phyloP scores from a whole-genome alignment of 805 yeast genomes.

The Saccharomycopsis fermentans region DNA sequence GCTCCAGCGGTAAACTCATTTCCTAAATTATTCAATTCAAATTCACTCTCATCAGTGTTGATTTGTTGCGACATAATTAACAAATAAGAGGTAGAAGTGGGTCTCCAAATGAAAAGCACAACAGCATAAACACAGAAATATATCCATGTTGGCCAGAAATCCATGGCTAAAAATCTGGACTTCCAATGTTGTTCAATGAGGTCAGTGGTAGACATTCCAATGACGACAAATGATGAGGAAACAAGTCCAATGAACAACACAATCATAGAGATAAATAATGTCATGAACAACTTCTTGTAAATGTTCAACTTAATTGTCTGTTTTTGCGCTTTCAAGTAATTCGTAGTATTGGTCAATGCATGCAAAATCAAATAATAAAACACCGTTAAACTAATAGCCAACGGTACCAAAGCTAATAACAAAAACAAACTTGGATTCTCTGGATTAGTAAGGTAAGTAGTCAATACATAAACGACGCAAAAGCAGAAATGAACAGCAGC shows the following conservation, averaged over 20 bases:
- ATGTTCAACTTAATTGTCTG: slow-evolving; percentile 84
- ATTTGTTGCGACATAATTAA: slow-evolving; percentile 90
- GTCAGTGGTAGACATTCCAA: slow-evolving; percentile 66
- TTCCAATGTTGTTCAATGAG: slow-evolving; percentile 87
- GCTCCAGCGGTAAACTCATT: slow-evolving; percentile 24
- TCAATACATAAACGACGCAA: slow-evolving; percentile 43
- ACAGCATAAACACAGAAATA: slow-evolving; percentile 77
- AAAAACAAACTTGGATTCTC: slow-evolving; percentile 40
- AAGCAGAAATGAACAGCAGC: slow-evolving; percentile 47
- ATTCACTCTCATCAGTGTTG: slow-evolving; percentile 54
- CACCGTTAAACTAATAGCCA: slow-evolving; percentile 53
- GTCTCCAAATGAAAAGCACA: slow-evolving; percentile 91
- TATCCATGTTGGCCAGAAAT: slow-evolving; percentile 91
- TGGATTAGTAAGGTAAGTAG: slow-evolving; percentile 42
- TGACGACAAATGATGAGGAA: slow-evolving; percentile 55
- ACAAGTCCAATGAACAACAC: slow-evolving; percentile 62
- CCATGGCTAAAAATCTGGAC: slow-evolving; percentile 74
- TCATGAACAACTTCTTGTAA: slow-evolving; percentile 69
- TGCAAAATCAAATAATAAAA: slow-evolving; percentile 70
- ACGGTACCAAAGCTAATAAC: slow-evolving; percentile 58
- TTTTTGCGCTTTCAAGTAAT: slow-evolving; percentile 67
- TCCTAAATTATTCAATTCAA: slow-evolving; percentile 30
- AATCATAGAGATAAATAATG: slow-evolving; percentile 63
- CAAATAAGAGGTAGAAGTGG: slow-evolving; percentile 90
- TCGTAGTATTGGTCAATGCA: slow-evolving; percentile 66